phyloP scores from a whole-genome alignment of 2,329 filamentous ascomycete genomes.

The Claviceps africana region DNA sequence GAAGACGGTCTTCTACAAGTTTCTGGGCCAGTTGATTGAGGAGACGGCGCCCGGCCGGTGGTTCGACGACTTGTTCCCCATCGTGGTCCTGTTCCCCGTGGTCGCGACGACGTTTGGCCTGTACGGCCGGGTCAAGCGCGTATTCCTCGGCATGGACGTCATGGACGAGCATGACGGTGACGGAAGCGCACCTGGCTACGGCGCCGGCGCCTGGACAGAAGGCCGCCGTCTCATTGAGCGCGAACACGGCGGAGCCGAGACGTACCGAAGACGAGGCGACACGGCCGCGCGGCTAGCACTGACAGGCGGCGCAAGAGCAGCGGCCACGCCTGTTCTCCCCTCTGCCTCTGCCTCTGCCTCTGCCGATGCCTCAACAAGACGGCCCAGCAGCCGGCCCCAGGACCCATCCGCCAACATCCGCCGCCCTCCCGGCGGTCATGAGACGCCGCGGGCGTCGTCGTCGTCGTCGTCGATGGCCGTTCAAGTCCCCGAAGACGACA shows the following conservation, averaged over 20 bases:
- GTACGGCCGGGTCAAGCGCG: conserved; percentile 66
- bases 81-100: conserved; percentile 76
- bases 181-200: conserved; percentile 50
- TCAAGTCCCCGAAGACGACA: conserved; percentile 55
- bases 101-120: conserved; percentile 76
- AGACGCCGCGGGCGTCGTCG: background rate
- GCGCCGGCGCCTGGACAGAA: conserved; percentile 78
- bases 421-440: conserved; percentile 10
- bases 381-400: conserved; percentile 27
- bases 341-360: conserved; percentile 32
- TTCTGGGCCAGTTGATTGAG: conserved; percentile 72
- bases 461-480: conserved; percentile 12
- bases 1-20: conserved; percentile 73
- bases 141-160: conserved; percentile 63
- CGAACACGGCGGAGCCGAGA: conserved; percentile 55
- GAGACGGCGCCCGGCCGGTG: conserved; percentile 68
- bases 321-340: conserved; percentile 31
- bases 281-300: conserved; percentile 21
- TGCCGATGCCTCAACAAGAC: conserved; percentile 20
- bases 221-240: conserved; percentile 81
- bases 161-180: conserved; percentile 52
- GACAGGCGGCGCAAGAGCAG: conserved; percentile 16
- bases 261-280: conserved; percentile 34
- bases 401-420: conserved; percentile 18
- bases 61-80: conserved; percentile 80